Evolutionary conservation across 2,329 filamentous ascomycete genomes (phyloP), one percentile per base, ranked within the genome.

Genomic region (Diaporthe sp.): DNA sequence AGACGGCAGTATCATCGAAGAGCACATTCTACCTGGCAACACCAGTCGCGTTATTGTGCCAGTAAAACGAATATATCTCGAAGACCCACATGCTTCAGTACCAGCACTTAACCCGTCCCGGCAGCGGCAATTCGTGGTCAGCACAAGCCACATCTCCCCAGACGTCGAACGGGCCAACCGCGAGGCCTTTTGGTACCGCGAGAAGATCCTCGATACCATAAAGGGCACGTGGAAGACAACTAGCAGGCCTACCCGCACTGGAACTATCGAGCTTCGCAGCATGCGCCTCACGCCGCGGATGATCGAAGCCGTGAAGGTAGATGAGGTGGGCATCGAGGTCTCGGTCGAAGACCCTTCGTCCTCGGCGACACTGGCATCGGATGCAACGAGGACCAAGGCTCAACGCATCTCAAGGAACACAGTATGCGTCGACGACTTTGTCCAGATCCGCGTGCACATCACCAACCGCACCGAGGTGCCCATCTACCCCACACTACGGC

Each of bases 101-200:
- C 96, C 95, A 0, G 93, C 92, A 1, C 87, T 98, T 13, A 95
- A 96, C 78, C 93, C 94, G 0, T 92, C 93, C 0, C 92, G 93
- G n/a, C 93, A 95, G 81, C 91, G 95, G n/a, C 96, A 98, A 81
- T 98, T 98, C 80, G 94, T 98, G 42, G 94, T 98, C 58, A 97
- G 94, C 83, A 91, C 92, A 22, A 92, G 91, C 81, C 94, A 94
- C 79, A 91, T 96, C 74, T 93, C 94, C 0, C 94, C 95, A 0
- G 95, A 97, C 78, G 90, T 90, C 58, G 96, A 98, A 84, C 91
- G 94, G 46, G 90, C 92, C 17, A 93, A 90, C 76, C 89, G 96
- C 71, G 95, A 98, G 84, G 92, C 93, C 0, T 98, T 98, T 82
- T 98, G 96, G 96, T 98, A 95, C 83, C 91, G 95, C 22, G 94